Conservation (phyloP, 2,329 filamentous ascomycete genomes). For the Phialemonium atrogriseum region DNA sequence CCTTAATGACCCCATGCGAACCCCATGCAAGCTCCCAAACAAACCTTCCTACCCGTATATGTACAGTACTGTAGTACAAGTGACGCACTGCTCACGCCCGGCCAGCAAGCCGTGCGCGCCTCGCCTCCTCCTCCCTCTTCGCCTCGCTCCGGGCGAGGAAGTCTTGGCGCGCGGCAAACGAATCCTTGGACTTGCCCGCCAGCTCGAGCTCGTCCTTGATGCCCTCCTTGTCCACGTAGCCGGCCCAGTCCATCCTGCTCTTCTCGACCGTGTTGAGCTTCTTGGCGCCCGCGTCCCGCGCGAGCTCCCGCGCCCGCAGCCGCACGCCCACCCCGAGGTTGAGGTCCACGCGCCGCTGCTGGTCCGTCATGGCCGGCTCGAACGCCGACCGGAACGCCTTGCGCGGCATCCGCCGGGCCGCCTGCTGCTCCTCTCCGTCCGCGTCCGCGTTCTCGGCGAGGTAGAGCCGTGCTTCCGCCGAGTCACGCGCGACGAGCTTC, state of each 20-base stretch:
- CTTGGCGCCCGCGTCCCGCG: constrained; percentile 40
- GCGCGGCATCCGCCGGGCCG: constrained; percentile 36
- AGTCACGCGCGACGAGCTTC: constrained; percentile 57
- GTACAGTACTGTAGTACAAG: too few relatives aligned
- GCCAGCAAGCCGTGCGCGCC: constrained; percentile 40
- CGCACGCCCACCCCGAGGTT: constrained; percentile 46
- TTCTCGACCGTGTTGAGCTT: constrained; percentile 66
- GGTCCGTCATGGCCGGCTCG: constrained; percentile 44
- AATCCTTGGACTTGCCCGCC: constrained; percentile 56
- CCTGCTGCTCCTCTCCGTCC: constrained; percentile 18
- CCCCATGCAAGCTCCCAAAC: too few relatives aligned
- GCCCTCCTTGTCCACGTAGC: constrained; percentile 62
- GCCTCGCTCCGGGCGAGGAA: constrained; percentile 59
- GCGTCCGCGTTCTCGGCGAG: constrained; percentile 36
- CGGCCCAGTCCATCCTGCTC: constrained; percentile 66
- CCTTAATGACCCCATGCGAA: too few relatives aligned
- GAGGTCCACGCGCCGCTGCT: constrained; percentile 42
- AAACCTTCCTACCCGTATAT: too few relatives aligned
- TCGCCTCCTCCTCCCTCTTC: constrained; percentile 52
- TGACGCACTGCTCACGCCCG: constrained; percentile 12
- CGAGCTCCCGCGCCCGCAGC: constrained; percentile 35
- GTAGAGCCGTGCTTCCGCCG: constrained; percentile 58
- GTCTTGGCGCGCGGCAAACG: constrained; percentile 53
- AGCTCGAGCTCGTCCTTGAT: constrained; percentile 61
- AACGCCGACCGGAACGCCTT: constrained; percentile 55